Conservation (phyloP, 176 grass and related monocot species). For the Ensete glaucum region DNA sequence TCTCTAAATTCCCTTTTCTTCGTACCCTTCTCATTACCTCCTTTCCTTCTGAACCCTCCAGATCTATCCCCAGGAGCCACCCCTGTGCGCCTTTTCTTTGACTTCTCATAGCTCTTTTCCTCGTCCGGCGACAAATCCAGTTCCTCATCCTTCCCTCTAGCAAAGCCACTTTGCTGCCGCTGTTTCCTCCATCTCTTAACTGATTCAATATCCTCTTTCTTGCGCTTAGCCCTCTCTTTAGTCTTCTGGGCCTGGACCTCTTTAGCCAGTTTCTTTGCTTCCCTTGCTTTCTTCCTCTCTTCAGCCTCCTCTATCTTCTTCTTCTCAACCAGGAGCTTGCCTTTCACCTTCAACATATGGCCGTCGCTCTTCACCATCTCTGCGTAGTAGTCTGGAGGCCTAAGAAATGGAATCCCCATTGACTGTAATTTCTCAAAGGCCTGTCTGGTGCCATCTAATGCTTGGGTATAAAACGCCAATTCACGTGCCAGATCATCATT, state of each 20-base stretch:
- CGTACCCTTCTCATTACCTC: conserved; percentile 13
- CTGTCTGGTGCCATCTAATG: conserved; percentile 54
- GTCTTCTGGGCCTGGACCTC: conserved; percentile 73
- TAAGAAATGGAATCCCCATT: conserved; percentile 61
- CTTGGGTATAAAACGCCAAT: conserved; percentile 84
- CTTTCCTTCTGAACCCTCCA: conserved; percentile 36
- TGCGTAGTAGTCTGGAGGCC: conserved; percentile 75
- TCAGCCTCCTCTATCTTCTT: conserved; percentile 87
- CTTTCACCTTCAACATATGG: conserved; percentile 92
- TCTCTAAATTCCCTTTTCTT: conserved; percentile 57
- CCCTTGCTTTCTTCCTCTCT: conserved; percentile 80
- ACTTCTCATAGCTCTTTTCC: conserved; percentile 45
- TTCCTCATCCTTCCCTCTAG: conserved; percentile 39
- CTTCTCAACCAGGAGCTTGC: conserved; percentile 68
- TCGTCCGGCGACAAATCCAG: conserved; percentile 48
- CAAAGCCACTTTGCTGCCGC: conserved; percentile 66
- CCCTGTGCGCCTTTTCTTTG: conserved; percentile 48
- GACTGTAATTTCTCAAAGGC: conserved; percentile 65
- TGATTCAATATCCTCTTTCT: conserved; percentile 91
- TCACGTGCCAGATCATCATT: conserved; percentile 83
- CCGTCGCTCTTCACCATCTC: conserved; percentile 93
- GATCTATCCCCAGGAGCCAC: conserved; percentile 60
- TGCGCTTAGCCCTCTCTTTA: conserved; percentile 66
- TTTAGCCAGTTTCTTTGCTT: conserved; percentile 62
- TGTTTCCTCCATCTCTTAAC: conserved; percentile 99